Evolutionary conservation across 2,329 filamentous ascomycete species (phyloP).

Genomic region (Chaetomium sp.): DNA sequence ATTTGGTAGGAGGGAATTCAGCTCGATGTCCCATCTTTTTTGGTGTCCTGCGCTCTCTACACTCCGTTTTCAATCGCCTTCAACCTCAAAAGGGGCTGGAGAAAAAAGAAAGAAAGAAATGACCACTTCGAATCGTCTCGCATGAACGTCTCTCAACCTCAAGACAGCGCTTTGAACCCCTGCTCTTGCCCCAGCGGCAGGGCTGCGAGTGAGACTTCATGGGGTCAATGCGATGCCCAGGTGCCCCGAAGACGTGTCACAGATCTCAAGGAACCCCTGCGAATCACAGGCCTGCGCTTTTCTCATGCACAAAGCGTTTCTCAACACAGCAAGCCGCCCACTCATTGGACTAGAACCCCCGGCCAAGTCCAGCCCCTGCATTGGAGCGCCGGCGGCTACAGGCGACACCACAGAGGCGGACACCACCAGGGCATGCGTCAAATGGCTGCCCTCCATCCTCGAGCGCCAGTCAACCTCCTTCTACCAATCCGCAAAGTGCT

Average conservation of each 20-base stretch:
- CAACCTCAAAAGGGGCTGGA: too few relatives aligned
- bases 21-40: too few relatives aligned
- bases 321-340: slow-evolving; percentile 26
- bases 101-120: not conserved
- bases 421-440: too few relatives aligned
- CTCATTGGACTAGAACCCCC: slow-evolving; percentile 34
- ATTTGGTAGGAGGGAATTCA: too few relatives aligned
- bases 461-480: slow-evolving; percentile 2
- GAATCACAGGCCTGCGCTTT: slow-evolving; percentile 31
- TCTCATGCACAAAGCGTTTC: slow-evolving; percentile 39
- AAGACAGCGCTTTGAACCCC: slow-evolving; percentile 4
- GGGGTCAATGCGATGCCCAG: slow-evolving; percentile 24
- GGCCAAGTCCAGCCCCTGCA: slow-evolving; percentile 27
- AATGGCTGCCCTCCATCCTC: not conserved
- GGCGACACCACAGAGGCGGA: not conserved
- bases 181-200: slow-evolving; percentile 16
- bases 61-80: too few relatives aligned
- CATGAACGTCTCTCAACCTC: slow-evolving; percentile 1
- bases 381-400: slow-evolving; percentile 37
- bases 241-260: slow-evolving; percentile 21
- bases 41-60: too few relatives aligned
- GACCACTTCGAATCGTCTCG: slow-evolving; percentile 1
- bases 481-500: too few relatives aligned
- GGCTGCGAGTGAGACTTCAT: slow-evolving; percentile 17
- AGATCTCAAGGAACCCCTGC: slow-evolving; percentile 30